Evolutionary conservation across 176 grass and related monocot species (phyloP).

Genomic region (Triticum monococcum): DNA sequence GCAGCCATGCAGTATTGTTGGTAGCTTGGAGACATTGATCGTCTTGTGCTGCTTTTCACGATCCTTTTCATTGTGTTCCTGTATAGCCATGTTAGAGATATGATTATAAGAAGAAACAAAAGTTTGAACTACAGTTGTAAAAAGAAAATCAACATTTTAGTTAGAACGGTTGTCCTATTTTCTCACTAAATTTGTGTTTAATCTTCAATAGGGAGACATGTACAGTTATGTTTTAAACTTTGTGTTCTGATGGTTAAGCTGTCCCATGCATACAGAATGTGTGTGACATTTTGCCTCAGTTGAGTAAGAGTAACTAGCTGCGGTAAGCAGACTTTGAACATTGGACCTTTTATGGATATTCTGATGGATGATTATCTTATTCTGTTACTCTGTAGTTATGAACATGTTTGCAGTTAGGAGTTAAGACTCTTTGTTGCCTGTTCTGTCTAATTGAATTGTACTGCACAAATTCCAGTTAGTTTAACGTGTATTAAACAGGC

Average conservation of each 20-base stretch:
- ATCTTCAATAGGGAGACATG: not conserved
- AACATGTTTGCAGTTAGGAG: slow-evolving; percentile 4
- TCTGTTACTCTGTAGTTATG: not conserved
- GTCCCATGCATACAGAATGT: not conserved
- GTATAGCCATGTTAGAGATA: slow-evolving; percentile 11
- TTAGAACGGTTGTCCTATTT: not conserved
- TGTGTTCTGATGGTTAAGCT: slow-evolving; percentile 18
- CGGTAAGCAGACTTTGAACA: not conserved
- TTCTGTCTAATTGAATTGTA: slow-evolving; percentile 12
- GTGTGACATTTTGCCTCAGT: not conserved
- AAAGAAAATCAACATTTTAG: not conserved
- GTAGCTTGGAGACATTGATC: slow-evolving; percentile 16
- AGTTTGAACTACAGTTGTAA: not conserved
- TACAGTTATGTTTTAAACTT: not conserved
- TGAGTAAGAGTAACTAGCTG: not conserved
- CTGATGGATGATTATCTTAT: not conserved
- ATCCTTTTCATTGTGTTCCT: not conserved
- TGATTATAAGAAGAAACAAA: slow-evolving; percentile 11
- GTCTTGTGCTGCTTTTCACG: slow-evolving; percentile 2
- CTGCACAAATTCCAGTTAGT: not conserved
- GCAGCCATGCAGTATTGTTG: not conserved
- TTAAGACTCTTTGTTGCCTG: not conserved
- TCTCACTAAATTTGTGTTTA: slow-evolving; percentile 13
- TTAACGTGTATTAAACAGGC: slow-evolving; percentile 66
- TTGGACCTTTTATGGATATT: not conserved